phyloP scores from a whole-genome alignment of 805 yeast genomes.

The Clavispora santaluciae region DNA sequence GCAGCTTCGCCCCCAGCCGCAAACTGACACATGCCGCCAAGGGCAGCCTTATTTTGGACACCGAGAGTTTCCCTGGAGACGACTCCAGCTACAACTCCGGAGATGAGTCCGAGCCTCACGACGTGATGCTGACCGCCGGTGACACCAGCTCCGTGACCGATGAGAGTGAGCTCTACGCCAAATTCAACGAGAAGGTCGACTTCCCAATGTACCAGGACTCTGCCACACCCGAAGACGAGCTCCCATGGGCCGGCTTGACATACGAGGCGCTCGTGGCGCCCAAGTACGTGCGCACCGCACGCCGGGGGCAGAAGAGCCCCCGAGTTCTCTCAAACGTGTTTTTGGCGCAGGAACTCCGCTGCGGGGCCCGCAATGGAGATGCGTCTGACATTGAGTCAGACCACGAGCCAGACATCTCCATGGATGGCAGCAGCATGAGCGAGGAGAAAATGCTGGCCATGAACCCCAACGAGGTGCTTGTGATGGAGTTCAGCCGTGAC shows the following conservation, averaged over 20 bases:
- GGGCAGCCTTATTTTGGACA: not conserved
- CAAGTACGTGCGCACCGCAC: constrained; percentile 48
- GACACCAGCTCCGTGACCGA: constrained; percentile 8
- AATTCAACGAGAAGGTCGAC: constrained; percentile 11
- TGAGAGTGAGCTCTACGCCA: constrained; percentile 2
- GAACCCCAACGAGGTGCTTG: constrained; percentile 55
- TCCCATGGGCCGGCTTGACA: constrained; percentile 28
- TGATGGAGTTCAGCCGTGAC: constrained; percentile 67
- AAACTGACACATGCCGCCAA: not conserved
- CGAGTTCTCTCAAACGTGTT: constrained; percentile 48
- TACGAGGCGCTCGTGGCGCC: constrained; percentile 45
- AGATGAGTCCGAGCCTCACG: constrained; percentile 11
- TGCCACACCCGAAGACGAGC: constrained; percentile 2
- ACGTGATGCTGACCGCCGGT: constrained; percentile 14
- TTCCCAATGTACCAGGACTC: constrained; percentile 13
- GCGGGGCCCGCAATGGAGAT: not conserved
- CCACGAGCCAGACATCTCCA: constrained; percentile 2
- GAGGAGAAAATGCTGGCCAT: constrained; percentile 6
- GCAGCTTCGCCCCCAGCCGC: not conserved
- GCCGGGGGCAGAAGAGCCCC: constrained; percentile 43
- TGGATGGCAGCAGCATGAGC: constrained; percentile 6
- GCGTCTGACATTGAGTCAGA: constrained; percentile 23
- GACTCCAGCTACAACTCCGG: constrained; percentile 13
- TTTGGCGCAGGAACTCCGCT: constrained; percentile 54
- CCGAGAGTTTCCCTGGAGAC: constrained; percentile 16